Conservation (phyloP, 352 stramenopile species). For the Globisporangium rhizosaccharum region DNA sequence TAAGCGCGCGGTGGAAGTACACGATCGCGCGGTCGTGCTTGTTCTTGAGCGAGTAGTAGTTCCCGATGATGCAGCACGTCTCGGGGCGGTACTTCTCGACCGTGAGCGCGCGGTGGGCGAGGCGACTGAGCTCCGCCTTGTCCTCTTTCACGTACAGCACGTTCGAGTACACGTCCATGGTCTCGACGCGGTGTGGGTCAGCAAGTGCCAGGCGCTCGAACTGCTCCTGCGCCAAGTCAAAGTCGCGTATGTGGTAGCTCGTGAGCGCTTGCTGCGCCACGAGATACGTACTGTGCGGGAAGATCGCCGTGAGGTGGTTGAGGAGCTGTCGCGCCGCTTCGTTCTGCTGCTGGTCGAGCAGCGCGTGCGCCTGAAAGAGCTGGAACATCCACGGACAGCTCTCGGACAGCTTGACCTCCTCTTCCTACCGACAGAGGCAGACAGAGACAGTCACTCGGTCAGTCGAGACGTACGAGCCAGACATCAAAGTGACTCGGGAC, state of each 20-base stretch:
- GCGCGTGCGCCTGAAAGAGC: constrained; percentile 76
- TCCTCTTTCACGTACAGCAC: constrained; percentile 86
- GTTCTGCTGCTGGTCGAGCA: constrained; percentile 78
- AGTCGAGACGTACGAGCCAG: not conserved
- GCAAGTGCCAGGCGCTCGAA: constrained; percentile 57
- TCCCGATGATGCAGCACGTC: constrained; percentile 97
- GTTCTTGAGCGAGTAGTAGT: constrained; percentile 87
- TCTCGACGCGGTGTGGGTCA: constrained; percentile 74
- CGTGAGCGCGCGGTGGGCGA: constrained; percentile 89
- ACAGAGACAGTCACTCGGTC: not conserved
- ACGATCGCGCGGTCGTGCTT: constrained; percentile 96
- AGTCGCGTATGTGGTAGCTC: constrained; percentile 82
- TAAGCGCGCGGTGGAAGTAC: constrained; percentile 96
- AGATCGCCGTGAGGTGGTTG: constrained; percentile 38
- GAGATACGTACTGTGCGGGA: constrained; percentile 70
- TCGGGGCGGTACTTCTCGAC: constrained; percentile 97
- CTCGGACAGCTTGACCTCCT: constrained; percentile 42
- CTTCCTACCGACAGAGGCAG: constrained; percentile 26
- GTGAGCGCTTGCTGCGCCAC: constrained; percentile 68
- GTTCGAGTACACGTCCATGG: constrained; percentile 85
- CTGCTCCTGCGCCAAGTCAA: constrained; percentile 70
- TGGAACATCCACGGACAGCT: constrained; percentile 79
- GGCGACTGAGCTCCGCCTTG: constrained; percentile 78
- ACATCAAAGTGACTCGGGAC: not conserved
- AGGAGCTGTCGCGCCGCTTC: constrained; percentile 55